Evolutionary conservation across 2,329 filamentous ascomycete species (phyloP), one percentile per base, ranked within the genome.

Genomic region (Fusarium sp.): DNA sequence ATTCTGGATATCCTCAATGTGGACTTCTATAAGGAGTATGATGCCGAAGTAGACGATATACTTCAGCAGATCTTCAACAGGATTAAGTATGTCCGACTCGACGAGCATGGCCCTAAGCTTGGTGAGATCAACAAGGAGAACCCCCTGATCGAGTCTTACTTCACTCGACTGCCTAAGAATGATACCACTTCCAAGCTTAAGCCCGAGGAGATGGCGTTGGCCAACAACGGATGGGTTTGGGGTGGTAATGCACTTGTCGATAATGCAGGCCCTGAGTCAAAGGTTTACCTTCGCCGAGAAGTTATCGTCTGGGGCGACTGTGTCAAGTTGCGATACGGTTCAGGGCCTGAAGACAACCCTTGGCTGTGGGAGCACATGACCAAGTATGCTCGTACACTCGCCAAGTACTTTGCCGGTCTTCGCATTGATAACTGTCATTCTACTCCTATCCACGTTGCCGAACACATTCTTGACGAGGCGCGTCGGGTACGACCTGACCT

Each of bases 221-320:
- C 91, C 43, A 98, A 98, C 81, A 99, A 99, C 77, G 96, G 96
- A 45, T 99, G 96, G 96, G 94, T 99, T 11, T 99, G 96, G 96
- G 95, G 93, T 62, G 95, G 95, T 8, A 97, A 98, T 81, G 95
- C 96, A 3, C 87, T 98, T 80, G 87, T 93, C 45, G 96, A 99
- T 82, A 96, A 98, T 76, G 96, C 96, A 30, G 97, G 97, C 0
- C 92, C 94, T 0, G 85, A 92, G 48, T 97, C 95, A 11, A 90
- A 91, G 59, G 94, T 95, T n/a, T 99, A 99, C 77, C 87, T 99
- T n/a, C 89, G 94, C 55, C 89, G 96, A 72, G 94, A 99, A 80
- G 94, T 99, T 65, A 98, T 99, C 72, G 92, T 98, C 30, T 99
- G 96, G 96, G 94, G 95, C 16, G 96, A 99, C 78, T 99, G 97